Evolutionary conservation across 2,329 filamentous ascomycete genomes (phyloP).

Genomic region (Colletotrichum limetticola): DNA sequence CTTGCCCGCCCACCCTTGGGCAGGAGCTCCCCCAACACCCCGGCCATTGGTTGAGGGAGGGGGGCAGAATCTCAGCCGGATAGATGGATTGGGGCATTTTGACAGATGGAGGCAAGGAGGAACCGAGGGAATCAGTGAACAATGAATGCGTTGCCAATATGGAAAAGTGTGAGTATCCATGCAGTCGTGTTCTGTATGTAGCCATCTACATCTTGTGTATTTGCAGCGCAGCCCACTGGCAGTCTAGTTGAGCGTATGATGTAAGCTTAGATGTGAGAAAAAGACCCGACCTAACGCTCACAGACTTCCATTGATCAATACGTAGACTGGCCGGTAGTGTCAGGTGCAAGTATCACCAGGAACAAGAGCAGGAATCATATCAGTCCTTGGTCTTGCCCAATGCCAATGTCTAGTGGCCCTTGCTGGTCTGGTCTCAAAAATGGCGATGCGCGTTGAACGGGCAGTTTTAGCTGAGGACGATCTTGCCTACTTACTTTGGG

Average conservation of each 20-base stretch:
- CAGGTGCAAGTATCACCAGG: neutral
- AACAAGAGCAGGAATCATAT: neutral
- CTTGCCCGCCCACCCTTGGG: slow-evolving; percentile 16
- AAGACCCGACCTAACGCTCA: neutral
- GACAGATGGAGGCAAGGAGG: neutral
- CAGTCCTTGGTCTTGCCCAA: neutral
- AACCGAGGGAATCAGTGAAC: neutral
- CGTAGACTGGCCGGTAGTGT: neutral
- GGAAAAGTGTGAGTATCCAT: slow-evolving; percentile 1
- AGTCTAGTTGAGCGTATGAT: neutral
- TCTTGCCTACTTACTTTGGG: neutral
- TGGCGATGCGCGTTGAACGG: slow-evolving; percentile 7
- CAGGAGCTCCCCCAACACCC: slow-evolving; percentile 41
- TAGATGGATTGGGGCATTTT: slow-evolving; percentile 7
- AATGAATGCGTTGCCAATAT: neutral
- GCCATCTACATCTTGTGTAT: neutral
- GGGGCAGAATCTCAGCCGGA: slow-evolving; percentile 35
- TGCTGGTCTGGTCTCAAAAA: slow-evolving; percentile 23
- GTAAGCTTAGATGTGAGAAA: slow-evolving; percentile 2
- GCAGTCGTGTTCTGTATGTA: neutral
- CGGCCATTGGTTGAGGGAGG: slow-evolving; percentile 38
- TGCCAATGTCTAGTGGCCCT: neutral
- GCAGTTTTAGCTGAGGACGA: slow-evolving; percentile 21
- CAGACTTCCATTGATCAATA: neutral
- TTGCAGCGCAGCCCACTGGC: neutral